Evolutionary conservation across 2,329 filamentous ascomycete genomes (phyloP), one percentile per base, ranked within the genome.

Genomic region (Falciphora oryzae): DNA sequence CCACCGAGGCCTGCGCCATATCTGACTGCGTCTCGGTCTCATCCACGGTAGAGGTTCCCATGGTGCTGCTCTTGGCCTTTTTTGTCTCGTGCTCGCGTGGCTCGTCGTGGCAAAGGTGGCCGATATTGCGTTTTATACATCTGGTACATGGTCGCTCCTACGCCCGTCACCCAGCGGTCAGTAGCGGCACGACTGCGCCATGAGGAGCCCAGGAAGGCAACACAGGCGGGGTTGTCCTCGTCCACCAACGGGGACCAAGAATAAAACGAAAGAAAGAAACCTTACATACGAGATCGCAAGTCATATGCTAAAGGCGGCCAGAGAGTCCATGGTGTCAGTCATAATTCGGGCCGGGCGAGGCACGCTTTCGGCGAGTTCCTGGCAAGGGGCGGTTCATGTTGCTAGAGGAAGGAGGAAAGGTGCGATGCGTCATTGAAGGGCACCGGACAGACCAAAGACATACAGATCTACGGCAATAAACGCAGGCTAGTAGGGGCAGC

Each of bases 121-220:
- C 95, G 77, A 99, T 99, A 80, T 97, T 97, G 74, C 95, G 89
- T 81, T 98, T 99, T 79, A 98, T 92, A 82, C 95, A 99, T 79
- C 95, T 87, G 73, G 92, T 94, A 85, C 95, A 99, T 73, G 95
- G 95, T 75, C 95, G 89, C 81, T 96, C 92, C 92, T 96, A 77
- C 73, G 44, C 44, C 22, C 22, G 35, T 44, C 10, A 8, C 35
- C 35, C 6, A 5, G 3, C n/a, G 22, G 63, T 65, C 58, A 65
- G 62, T n/a, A 32, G 18, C 28, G 29, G 22, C 58, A 60, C 28
- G 31, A 60, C 58, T 31, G 28, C 16, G 5, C 29, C 22, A 35
- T 27, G 44, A 11, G 18, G 22, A 8, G 7, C 18, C 44, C 4
- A 53, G 3, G 22, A 50, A 11, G 16, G 4, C 8, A 35, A 29